Percentiles rank a stretch among this genome's conserved stretches.
Conservation (phyloP, 495 filamentous ascomycete species). For the Tuber microsphaerosporum region DNA sequence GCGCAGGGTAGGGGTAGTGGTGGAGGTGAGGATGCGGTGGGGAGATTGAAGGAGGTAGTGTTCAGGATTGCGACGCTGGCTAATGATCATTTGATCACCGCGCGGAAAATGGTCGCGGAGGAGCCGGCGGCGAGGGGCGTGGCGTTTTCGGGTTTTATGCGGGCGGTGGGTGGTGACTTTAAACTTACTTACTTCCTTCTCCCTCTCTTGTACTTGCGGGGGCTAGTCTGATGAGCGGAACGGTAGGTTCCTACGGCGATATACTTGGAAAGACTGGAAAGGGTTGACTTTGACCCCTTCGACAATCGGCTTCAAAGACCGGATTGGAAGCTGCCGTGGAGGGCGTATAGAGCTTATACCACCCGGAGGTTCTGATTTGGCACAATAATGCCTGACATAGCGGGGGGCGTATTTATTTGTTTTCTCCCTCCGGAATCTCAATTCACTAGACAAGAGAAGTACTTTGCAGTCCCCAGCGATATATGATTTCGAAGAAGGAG, state of each 20-base stretch:
- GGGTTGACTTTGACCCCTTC: constrained; percentile 76
- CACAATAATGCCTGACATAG: background rate
- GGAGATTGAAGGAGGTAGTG: constrained; percentile 50
- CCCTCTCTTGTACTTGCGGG: background rate
- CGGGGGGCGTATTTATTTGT: background rate
- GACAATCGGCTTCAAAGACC: constrained; percentile 55
- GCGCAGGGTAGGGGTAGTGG: constrained; percentile 72
- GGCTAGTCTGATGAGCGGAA: constrained; percentile 14
- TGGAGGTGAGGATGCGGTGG: constrained; percentile 50
- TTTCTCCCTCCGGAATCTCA: background rate
- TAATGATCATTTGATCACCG: constrained; percentile 91
- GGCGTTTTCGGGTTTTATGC: constrained; percentile 49
- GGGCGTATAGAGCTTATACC: constrained; percentile 63
- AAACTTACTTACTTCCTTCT: background rate
- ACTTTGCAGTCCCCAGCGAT: background rate
- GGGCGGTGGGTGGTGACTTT: constrained; percentile 17
- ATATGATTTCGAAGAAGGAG: too few relatives aligned
- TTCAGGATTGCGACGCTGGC: constrained; percentile 87
- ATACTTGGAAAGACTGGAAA: constrained; percentile 71
- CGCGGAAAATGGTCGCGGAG: constrained; percentile 79
- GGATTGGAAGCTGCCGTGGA: constrained; percentile 87
- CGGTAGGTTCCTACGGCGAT: constrained; percentile 58
- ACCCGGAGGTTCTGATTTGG: constrained; percentile 51
- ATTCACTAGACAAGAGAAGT: background rate
- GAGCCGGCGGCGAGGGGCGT: constrained; percentile 65